A percentile compares a stretch with the other conserved stretches of the same genome.
phyloP scores from a whole-genome alignment of 2,329 filamentous ascomycete genomes.

The Aspergillus uvarum region DNA sequence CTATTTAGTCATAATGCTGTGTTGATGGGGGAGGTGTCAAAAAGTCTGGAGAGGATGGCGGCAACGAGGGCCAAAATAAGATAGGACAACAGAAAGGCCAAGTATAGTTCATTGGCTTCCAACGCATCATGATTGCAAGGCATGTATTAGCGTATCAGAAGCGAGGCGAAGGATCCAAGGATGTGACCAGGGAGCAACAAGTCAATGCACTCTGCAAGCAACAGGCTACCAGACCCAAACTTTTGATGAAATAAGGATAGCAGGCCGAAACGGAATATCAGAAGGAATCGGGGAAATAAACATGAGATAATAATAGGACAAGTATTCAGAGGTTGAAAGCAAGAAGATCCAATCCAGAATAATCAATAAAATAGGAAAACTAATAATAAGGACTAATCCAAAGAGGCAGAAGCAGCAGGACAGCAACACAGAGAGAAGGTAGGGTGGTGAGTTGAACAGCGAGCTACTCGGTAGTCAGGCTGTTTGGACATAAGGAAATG shows the following conservation, averaged over 20 bases:
- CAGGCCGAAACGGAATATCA: slow-evolving; percentile 6
- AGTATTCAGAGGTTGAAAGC: neutral
- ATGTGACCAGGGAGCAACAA: slow-evolving; percentile 12
- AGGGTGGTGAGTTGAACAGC: neutral
- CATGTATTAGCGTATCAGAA: slow-evolving; percentile 13
- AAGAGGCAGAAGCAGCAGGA: neutral
- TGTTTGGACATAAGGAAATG: slow-evolving; percentile 34
- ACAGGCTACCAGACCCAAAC: slow-evolving; percentile 12
- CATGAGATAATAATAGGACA: slow-evolving; percentile 10
- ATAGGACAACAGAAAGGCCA: slow-evolving; percentile 5
- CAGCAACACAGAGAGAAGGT: slow-evolving; percentile 14
- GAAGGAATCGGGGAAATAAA: slow-evolving; percentile 2
- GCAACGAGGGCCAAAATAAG: neutral
- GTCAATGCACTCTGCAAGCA: slow-evolving; percentile 28
- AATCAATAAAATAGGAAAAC: neutral
- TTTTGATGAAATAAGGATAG: slow-evolving; percentile 5
- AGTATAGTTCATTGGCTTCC: slow-evolving; percentile 1
- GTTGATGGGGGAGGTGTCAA: slow-evolving; percentile 3
- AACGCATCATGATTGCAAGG: slow-evolving; percentile 16
- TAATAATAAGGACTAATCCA: neutral
- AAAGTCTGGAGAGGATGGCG: slow-evolving; percentile 1
- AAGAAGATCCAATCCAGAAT: neutral
- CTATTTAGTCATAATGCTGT: slow-evolving; percentile 17
- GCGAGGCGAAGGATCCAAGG: slow-evolving; percentile 10
- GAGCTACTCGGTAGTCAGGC: slow-evolving; percentile 19